Evolutionary conservation across 129 eudicot species (phyloP).

Genomic region (Artemisia annua): DNA sequence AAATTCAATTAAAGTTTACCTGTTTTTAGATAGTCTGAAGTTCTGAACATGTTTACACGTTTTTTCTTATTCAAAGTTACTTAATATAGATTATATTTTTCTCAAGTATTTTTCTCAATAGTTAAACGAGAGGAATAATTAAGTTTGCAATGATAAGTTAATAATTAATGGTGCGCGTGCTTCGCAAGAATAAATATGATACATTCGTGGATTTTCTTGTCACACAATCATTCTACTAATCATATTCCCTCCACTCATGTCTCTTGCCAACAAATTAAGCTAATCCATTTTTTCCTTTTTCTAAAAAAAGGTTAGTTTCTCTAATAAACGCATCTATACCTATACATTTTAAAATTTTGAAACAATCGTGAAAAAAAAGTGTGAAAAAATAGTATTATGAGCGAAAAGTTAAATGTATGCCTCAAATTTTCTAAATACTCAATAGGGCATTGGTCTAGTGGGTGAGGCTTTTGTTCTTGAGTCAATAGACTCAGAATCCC

Average conservation of each 20-base stretch:
- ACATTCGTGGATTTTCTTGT: conserved; percentile 24
- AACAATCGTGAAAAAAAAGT: too few species aligned
- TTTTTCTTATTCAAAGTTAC: neutral
- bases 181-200: conserved; percentile 19
- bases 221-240: conserved; percentile 30
- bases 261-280: conserved; percentile 18
- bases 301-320: too few species aligned
- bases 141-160: conserved; percentile 22
- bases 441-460: too few species aligned
- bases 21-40: neutral
- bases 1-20: too few species aligned
- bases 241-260: conserved; percentile 28
- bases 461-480: too few species aligned
- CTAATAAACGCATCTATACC: too few species aligned
- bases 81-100: neutral
- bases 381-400: too few species aligned
- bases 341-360: too few species aligned
- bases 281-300: neutral
- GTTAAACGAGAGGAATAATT: neutral
- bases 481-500: too few species aligned
- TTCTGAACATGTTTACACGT: neutral
- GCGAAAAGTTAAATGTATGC: too few species aligned
- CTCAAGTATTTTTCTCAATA: too few species aligned
- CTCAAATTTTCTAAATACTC: too few species aligned
- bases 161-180: conserved; percentile 33